Percentiles rank a stretch among this genome's conserved stretches.
Evolutionary conservation across 139 green algal species (phyloP).

Genomic region (Haematococcus sp.): DNA sequence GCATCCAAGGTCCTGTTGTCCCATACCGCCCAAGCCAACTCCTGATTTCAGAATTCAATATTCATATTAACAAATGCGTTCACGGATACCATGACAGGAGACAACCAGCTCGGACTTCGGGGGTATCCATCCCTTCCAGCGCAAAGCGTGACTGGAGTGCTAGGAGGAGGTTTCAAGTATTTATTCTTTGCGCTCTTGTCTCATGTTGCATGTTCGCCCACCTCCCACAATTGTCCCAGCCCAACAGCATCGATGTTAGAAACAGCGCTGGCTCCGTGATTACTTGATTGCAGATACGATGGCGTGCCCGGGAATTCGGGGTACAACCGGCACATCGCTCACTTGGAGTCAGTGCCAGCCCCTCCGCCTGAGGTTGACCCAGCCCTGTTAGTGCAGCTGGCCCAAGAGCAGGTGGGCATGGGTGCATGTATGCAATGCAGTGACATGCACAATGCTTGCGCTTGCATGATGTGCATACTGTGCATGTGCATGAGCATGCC

Average conservation of each 20-base stretch:
- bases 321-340: conserved; percentile 28
- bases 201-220: not conserved
- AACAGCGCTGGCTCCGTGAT: not conserved
- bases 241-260: too few species aligned
- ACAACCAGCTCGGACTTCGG: too few species aligned
- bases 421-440: not conserved
- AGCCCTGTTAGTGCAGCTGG: conserved; percentile 1
- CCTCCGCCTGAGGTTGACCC: not conserved
- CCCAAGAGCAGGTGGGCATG: conserved; percentile 7
- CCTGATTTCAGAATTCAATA: too few species aligned
- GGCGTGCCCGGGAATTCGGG: conserved; percentile 9
- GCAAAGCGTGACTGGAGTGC: not conserved
- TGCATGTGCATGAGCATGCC: too few species aligned
- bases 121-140: not conserved
- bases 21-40: too few species aligned
- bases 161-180: conserved; percentile 6
- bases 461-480: not conserved
- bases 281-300: not conserved
- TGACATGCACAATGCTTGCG: not conserved
- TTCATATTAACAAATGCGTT: too few species aligned
- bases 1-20: too few species aligned
- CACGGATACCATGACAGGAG: too few species aligned
- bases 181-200: too few species aligned
- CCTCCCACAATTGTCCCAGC: not conserved
- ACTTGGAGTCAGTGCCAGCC: not conserved